A percentile compares a stretch with the other conserved stretches of the same genome.
Conservation (phyloP, 768 basidiomycete species). For the Macrolepiota dolichaula region DNA sequence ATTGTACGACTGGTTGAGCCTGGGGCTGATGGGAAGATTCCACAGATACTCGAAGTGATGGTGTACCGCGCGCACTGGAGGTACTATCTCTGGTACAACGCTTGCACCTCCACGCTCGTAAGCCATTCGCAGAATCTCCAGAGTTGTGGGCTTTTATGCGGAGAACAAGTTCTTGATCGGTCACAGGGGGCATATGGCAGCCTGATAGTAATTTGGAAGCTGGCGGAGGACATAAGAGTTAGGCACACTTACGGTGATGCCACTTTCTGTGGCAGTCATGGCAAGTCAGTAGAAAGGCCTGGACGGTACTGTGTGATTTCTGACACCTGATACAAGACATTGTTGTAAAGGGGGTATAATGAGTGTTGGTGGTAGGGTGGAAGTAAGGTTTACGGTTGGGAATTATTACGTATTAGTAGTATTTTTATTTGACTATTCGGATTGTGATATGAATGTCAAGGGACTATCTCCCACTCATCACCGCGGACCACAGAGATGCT, state of each 20-base stretch:
- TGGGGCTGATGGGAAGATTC: neutral
- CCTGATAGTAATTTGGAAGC: slow-evolving; percentile 19
- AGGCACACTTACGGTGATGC: slow-evolving; percentile 32
- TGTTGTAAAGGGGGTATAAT: slow-evolving; percentile 5
- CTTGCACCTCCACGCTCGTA: slow-evolving; percentile 21
- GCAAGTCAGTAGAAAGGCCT: slow-evolving; percentile 32
- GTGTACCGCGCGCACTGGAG: neutral
- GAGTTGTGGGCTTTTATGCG: slow-evolving; percentile 22
- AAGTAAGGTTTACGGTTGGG: neutral
- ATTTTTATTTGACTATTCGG: neutral
- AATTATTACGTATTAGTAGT: neutral
- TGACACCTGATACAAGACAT: slow-evolving; percentile 24
- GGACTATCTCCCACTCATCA: too few species aligned
- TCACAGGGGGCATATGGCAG: slow-evolving; percentile 32
- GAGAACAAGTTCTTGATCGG: slow-evolving; percentile 27
- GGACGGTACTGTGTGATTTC: slow-evolving; percentile 17
- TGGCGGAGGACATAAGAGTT: neutral
- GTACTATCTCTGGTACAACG: slow-evolving; percentile 10
- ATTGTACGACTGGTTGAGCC: neutral
- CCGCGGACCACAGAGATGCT: too few species aligned
- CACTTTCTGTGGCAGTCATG: slow-evolving; percentile 23
- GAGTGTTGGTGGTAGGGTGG: neutral
- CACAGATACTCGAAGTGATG: neutral
- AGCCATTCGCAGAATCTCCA: slow-evolving; percentile 14
- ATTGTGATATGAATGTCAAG: neutral